phyloP scores from a whole-genome alignment of 257 asterid genomes.

The Solanum dulcamara region DNA sequence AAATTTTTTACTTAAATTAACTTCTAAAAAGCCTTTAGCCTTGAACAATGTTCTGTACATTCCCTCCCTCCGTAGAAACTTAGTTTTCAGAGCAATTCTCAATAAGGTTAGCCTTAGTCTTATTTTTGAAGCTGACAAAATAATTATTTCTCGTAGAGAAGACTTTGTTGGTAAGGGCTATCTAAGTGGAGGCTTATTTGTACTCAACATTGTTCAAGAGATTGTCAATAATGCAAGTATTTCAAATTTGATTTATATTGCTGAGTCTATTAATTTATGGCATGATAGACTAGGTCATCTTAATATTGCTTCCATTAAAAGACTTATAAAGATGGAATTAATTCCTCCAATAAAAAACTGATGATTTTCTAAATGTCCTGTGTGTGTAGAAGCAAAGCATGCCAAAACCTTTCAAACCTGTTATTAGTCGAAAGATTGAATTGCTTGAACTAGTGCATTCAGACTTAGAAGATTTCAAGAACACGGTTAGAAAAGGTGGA shows the following conservation, averaged over 20 bases:
- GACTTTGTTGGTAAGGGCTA: background rate
- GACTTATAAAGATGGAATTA: background rate
- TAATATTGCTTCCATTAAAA: background rate
- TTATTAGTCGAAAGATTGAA: too few relatives aligned
- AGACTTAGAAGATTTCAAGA: too few relatives aligned
- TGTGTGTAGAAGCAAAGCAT: background rate
- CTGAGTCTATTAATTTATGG: background rate
- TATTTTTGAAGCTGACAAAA: too few relatives aligned
- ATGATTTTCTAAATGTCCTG: background rate
- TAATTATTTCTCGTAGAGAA: too few relatives aligned
- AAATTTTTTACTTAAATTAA: too few relatives aligned
- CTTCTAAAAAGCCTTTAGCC: background rate
- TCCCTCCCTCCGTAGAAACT: background rate
- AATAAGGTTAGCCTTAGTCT: background rate
- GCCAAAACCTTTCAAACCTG: too few relatives aligned
- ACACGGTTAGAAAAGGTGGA: too few relatives aligned
- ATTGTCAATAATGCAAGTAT: too few relatives aligned
- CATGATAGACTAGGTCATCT: background rate
- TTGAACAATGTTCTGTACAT: background rate
- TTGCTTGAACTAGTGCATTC: too few relatives aligned
- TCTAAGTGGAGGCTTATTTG: background rate
- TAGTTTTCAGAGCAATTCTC: background rate
- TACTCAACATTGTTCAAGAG: background rate
- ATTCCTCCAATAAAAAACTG: background rate
- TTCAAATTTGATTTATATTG: too few relatives aligned